Percentiles rank a stretch among this genome's conserved stretches.
These are phyloP conservation scores for Suillus subalutaceus DNA, from an alignment of 768 basidiomycete genomes.

Conservation along the genomic window DNA sequence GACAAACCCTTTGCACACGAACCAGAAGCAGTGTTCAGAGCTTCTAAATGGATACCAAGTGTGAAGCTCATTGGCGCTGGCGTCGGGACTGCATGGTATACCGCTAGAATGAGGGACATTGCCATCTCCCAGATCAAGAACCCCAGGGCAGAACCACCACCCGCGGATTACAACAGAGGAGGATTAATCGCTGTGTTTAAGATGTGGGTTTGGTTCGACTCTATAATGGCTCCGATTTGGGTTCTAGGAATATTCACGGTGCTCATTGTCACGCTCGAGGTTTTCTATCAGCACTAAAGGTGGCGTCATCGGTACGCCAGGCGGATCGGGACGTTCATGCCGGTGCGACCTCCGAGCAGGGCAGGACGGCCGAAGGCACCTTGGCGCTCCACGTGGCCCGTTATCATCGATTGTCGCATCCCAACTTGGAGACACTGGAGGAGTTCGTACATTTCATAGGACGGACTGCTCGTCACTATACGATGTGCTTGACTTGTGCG, in stretches of 20 bases:
- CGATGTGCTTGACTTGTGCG: neutral
- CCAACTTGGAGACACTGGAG: neutral
- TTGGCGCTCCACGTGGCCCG: neutral
- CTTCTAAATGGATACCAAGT: conserved; percentile 38
- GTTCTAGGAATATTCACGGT: neutral
- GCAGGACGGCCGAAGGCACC: neutral
- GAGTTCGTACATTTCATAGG: too few relatives aligned
- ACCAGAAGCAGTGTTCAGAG: conserved; percentile 33
- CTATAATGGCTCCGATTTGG: conserved; percentile 4
- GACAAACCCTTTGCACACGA: conserved; percentile 40
- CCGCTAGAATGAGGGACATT: conserved; percentile 55
- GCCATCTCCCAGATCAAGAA: conserved; percentile 30
- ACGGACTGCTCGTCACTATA: neutral
- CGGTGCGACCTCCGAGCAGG: conserved; percentile 1
- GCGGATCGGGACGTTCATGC: neutral
- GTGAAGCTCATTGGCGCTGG: conserved; percentile 71
- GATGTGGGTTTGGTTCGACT: conserved; percentile 52
- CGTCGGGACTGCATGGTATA: conserved; percentile 67
- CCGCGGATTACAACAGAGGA: conserved; percentile 33
- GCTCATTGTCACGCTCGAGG: neutral
- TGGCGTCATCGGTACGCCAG: neutral
- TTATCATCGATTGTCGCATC: neutral
- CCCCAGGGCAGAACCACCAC: conserved; percentile 3
- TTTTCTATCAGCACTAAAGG: neutral
- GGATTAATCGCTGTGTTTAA: conserved; percentile 40